Conservation (phyloP, 805 yeast species). For the Kockiozyma suomiensis region DNA sequence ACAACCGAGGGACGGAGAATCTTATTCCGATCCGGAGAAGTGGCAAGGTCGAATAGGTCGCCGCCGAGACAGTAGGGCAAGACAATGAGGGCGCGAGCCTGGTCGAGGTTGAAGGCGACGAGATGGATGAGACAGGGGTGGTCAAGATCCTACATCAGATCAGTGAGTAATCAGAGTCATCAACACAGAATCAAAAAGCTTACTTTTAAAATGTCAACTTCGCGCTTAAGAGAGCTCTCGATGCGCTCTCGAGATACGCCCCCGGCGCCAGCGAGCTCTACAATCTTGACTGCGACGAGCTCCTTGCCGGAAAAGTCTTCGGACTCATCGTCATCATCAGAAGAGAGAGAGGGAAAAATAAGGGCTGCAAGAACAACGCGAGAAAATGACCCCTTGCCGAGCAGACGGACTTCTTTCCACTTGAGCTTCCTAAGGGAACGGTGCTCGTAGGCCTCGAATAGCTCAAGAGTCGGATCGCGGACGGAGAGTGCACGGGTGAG, state of each 20-base stretch:
- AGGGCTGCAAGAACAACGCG: constrained; percentile 44
- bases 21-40: constrained; percentile 44
- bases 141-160: constrained; percentile 10
- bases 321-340: constrained; percentile 10
- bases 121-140: constrained; percentile 31
- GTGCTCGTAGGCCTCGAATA: constrained; percentile 41
- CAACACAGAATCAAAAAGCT: not conserved
- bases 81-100: constrained; percentile 52
- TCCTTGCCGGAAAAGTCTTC: constrained; percentile 18
- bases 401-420: constrained; percentile 41
- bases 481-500: constrained; percentile 17
- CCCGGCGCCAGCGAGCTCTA: constrained; percentile 47
- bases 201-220: constrained; percentile 60
- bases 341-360: constrained; percentile 2
- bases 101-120: constrained; percentile 38
- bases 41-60: constrained; percentile 70
- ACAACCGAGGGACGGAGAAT: constrained; percentile 54
- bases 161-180: not conserved
- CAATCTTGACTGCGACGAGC: constrained; percentile 72
- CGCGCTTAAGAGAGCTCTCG: constrained; percentile 69
- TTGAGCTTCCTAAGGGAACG: constrained; percentile 32
- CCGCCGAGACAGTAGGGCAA: constrained; percentile 84
- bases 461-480: constrained; percentile 18
- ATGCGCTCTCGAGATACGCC: constrained; percentile 54
- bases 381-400: constrained; percentile 49